Base-by-base conservation (phyloP, 768 basidiomycete species). In the Roridomyces roridus region DNA sequence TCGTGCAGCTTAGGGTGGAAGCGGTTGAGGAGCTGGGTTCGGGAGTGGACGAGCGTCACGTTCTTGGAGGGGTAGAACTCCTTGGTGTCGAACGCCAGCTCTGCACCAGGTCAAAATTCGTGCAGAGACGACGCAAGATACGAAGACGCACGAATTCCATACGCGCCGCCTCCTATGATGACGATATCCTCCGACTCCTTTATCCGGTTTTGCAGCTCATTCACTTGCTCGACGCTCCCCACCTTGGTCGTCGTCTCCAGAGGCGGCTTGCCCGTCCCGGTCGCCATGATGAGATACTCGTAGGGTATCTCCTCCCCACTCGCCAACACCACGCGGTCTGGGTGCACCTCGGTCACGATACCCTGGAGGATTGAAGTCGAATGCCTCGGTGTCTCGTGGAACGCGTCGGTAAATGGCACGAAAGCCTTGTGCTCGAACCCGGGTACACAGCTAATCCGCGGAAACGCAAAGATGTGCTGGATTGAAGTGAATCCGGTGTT, bases 151-250 rank as follows among this genome's bases (percentile, higher is more conserved):
- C 81, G 80, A 28, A 85, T 75, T 1, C 85, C 85, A 17, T 83
- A 78, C 3, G 85, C 80, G 1, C 85, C 85, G 8, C 81, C 84
- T n/a, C 85, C 85, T 7, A 85, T 70, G 20, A 85, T 72, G 15
- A 84, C 72, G 9, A 85, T 72, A 40, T 75, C 74, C 15, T 65
- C 67, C 0, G 82, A 76, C 18, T 53, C 39, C 21, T 62, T 51
- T 15, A 78, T 66, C 8, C 46, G 65, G 23, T 63, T 25, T 53
- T 79, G 77, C 15, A 66, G 50, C 25, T 59, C 57, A 36, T 58
- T 54, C 21, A 67, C 55, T 37, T 67, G 68, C 20, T 50, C 60
- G 17, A 76, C 57, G 3, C 70, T 70, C 6, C 51, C 62, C 29
- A 37, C 21, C 57, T 72, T 73, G n/a, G 57, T 61, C 37, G 52